Base-by-base conservation (phyloP, 176 grass and related monocot species). In the Poa pratensis region DNA sequence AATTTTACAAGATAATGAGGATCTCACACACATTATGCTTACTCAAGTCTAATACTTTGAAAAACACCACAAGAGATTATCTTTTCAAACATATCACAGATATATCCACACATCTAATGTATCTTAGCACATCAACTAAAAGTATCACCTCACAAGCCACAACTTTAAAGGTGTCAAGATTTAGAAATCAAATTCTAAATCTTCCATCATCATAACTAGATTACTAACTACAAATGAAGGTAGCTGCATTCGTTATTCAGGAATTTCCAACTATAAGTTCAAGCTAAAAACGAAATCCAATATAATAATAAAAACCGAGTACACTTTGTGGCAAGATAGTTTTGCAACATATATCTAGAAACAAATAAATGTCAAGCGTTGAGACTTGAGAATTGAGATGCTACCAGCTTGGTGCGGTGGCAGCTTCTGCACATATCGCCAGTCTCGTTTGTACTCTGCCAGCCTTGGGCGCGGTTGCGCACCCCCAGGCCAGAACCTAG, bases 341-440 rank as follows among this genome's bases (percentile, higher is more conserved):
- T 58, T 58, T 3, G 2, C 79, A 65, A 86, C 32, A 22, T 49
- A 85, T 30, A 61, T 61, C 18, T 63, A 49, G 30, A 54, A 80
- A 46, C 6, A 28, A 7, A 62, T 13, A 30, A 81, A 23, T 32
- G 30, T 24, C 24, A 86, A 76, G 18, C 14, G 65, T 19, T 20
- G 19, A 62, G 30, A 71, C 73, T 34, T 6, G 24, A 74, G 49
- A 76, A 84, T 23, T 15, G 24, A 74, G 49, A 76, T 61, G 34
- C 78, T 94, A 98, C 96, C 93, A 61, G 82, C 88, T 67, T 89
- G 89, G 11, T 63, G 85, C 18, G 89, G 84, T 3, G 84, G 91
- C 42, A 37, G 63, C 75, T 75, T 81, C 66, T 50, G 82, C 9
- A 88, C 60, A 85, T 51, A 82, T 53, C 51, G 89, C 89, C 91